Base-by-base conservation (phyloP, 129 eudicot genomes). In the Tagetes patula region DNA sequence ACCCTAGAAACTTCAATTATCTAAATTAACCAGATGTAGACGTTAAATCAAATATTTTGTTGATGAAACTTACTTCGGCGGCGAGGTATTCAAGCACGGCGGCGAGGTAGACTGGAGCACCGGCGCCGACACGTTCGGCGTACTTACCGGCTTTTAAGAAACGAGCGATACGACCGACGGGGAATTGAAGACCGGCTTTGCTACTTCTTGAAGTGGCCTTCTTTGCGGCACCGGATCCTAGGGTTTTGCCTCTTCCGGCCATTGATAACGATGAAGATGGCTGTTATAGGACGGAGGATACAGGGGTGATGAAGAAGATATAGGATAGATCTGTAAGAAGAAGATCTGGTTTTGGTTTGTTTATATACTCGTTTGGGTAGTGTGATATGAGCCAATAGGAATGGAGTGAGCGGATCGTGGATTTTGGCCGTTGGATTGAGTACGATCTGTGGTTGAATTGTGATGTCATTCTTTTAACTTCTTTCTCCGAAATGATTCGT, bases 171-270 rank as follows among this genome's bases (percentile, higher is more conserved):
- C 84, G 75, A 47, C 84, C 84, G 1, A 80, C 84, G 0, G 84
- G 84, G 38, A 80, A 80, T 27, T 80, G 84, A 6, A 80, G 76
- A 6, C 84, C 84, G 36, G 84, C 84, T 12, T 79, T 79, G 79
- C 83, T 79, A 31, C 83, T 79, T 36, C 83, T 66, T 56, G 83
- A 79, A 3, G 83, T 79, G 2, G 83, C 79, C 63, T 79, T 79
- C 74, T 79, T 79, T n/a, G 83, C 75, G 6, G 14, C 79, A 46
- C 69, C 74, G 13, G 83, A 79, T 47, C 70, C 83, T 38, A 79
- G 47, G 20, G 83, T 79, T 59, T 79, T 79, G 1, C 83, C 83
- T 27, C 83, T 58, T 52, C 83, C 83, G 13, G 78, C 78, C 83
- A 79, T 79, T 55, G 36, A 6, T 79, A 36, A 3, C 8, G 53